These are phyloP conservation scores for Calonectria pseudoturangicola DNA, from an alignment of 2,329 filamentous ascomycete species.

Conservation along the genomic window DNA sequence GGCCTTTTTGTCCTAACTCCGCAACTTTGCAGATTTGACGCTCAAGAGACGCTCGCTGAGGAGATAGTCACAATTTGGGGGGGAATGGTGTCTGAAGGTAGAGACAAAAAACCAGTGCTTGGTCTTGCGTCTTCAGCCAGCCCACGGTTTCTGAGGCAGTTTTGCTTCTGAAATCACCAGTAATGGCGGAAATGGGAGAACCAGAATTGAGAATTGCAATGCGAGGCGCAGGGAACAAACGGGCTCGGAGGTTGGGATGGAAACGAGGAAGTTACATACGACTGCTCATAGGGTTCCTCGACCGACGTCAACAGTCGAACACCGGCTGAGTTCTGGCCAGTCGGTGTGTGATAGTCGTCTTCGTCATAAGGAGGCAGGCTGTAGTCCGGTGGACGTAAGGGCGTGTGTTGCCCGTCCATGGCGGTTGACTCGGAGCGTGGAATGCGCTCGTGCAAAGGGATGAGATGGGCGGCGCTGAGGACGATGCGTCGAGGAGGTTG, in stretches of 20 bases:
- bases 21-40: slow-evolving; percentile 69
- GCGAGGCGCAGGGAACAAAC: slow-evolving; percentile 11
- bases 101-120: slow-evolving; percentile 35
- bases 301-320: slow-evolving; percentile 78
- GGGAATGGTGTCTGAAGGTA: slow-evolving; percentile 39
- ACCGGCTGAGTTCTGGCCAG: slow-evolving; percentile 69
- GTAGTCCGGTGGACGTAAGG: slow-evolving; percentile 75
- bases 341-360: slow-evolving; percentile 68
- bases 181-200: slow-evolving; percentile 21
- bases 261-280: slow-evolving; percentile 70
- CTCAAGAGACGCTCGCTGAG: slow-evolving; percentile 45
- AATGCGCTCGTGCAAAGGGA: slow-evolving; percentile 54
- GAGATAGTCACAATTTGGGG: slow-evolving; percentile 34
- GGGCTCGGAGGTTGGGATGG: slow-evolving; percentile 34
- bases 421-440: slow-evolving; percentile 51
- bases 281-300: slow-evolving; percentile 72
- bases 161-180: slow-evolving; percentile 1
- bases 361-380: slow-evolving; percentile 74
- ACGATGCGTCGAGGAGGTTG: slow-evolving; percentile 34
- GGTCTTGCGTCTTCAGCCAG: slow-evolving; percentile 20
- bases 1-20: slow-evolving; percentile 61
- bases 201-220: slow-evolving; percentile 37
- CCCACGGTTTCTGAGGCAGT: neutral
- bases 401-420: slow-evolving; percentile 72
- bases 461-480: slow-evolving; percentile 29